These are phyloP conservation scores for Kuraishia borneana DNA, from an alignment of 805 yeast species.

Conservation along the genomic window DNA sequence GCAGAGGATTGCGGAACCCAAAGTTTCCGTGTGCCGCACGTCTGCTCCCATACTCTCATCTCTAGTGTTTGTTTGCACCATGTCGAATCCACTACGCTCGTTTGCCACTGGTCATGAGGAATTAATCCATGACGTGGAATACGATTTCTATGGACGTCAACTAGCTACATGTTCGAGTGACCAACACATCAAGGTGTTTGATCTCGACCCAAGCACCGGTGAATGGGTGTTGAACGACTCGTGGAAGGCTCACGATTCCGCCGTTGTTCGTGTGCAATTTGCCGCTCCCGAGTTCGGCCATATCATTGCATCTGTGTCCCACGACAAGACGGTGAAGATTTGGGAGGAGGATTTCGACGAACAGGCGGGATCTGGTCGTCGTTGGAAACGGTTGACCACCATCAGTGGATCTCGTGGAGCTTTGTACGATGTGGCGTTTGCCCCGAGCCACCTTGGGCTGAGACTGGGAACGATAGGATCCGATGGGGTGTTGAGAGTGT, in stretches of 20 bases:
- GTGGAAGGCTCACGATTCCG: constrained; percentile 93
- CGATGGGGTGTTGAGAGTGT: constrained; percentile 77
- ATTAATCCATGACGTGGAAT: constrained; percentile 78
- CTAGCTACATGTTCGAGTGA: constrained; percentile 94
- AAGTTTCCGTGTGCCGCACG: no score
- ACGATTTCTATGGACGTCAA: constrained; percentile 87
- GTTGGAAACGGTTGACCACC: constrained; percentile 72
- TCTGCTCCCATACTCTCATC: no score
- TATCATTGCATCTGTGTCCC: constrained; percentile 77
- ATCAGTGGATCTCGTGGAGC: constrained; percentile 85
- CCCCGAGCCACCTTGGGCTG: constrained; percentile 75
- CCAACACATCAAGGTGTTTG: constrained; percentile 86
- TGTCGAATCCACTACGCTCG: constrained; percentile 42
- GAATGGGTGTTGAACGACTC: constrained; percentile 80
- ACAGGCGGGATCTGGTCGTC: constrained; percentile 61
- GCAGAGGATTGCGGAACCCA: no score
- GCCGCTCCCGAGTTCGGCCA: constrained; percentile 93
- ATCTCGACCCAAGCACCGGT: constrained; percentile 51
- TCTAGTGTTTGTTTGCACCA: no score
- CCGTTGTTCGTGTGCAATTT: constrained; percentile 76
- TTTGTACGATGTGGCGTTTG: constrained; percentile 79
- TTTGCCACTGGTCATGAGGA: constrained; percentile 90
- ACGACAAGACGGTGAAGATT: constrained; percentile 77
- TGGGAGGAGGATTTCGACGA: constrained; percentile 89
- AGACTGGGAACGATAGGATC: constrained; percentile 80